A percentile compares a stretch with the other conserved stretches of the same genome.
Conservation (phyloP, 345 rosid genomes). For the Capsella bursapastoris region DNA sequence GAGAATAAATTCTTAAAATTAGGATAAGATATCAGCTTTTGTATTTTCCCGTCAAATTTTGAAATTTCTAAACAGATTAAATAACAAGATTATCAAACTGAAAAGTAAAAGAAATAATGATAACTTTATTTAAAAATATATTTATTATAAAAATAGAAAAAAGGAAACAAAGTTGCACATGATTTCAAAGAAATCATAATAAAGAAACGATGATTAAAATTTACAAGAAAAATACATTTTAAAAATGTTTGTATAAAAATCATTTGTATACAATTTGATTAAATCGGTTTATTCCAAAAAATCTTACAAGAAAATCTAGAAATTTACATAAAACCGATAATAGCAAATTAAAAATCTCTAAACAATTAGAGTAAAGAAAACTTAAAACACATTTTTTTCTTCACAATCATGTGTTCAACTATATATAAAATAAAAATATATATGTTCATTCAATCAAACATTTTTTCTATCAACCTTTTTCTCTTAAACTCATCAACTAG, state of each 20-base stretch:
- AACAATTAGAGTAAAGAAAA: not conserved
- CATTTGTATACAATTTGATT: not conserved
- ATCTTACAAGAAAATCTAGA: not conserved
- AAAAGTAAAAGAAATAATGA: slow-evolving; percentile 11
- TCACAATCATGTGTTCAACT: not conserved
- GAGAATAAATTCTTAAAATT: slow-evolving; percentile 11
- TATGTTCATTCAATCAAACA: not conserved
- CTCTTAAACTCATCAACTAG: not conserved
- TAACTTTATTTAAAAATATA: not conserved
- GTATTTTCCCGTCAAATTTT: not conserved
- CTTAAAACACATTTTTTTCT: not conserved
- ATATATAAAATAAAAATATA: too few species aligned
- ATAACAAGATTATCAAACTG: slow-evolving; percentile 7
- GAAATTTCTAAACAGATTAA: not conserved
- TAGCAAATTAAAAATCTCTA: not conserved
- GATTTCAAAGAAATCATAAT: not conserved
- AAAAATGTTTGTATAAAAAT: not conserved
- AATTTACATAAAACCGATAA: not conserved
- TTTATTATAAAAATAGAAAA: not conserved
- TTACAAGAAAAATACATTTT: not conserved
- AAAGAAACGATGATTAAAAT: not conserved
- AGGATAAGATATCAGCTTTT: slow-evolving; percentile 29
- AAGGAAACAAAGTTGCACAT: not conserved
- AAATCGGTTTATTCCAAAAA: not conserved
- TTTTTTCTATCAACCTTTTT: not conserved